Evolutionary conservation across 352 stramenopile species (phyloP).

Genomic region (Phytophthora aleatoria): DNA sequence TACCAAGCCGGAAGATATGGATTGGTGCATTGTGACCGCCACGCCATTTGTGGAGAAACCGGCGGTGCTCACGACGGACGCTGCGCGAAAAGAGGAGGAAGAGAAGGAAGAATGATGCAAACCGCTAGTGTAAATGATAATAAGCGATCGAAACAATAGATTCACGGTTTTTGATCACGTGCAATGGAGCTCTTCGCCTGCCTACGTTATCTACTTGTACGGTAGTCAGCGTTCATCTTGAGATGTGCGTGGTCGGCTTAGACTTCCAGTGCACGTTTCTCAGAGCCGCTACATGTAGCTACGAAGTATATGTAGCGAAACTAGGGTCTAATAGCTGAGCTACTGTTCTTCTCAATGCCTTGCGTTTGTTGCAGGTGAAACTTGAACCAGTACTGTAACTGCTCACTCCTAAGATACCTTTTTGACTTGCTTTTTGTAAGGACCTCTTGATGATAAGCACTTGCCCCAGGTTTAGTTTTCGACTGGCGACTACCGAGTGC

Average conservation of each 20-base stretch:
- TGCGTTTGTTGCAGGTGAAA: too few species aligned
- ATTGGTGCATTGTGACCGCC: slow-evolving; percentile 50
- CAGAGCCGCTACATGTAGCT: too few species aligned
- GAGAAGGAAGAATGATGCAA: not conserved
- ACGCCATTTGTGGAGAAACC: slow-evolving; percentile 44
- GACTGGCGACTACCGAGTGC: not conserved
- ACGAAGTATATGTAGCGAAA: too few species aligned
- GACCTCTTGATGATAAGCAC: not conserved
- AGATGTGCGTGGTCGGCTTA: too few species aligned
- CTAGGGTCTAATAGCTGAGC: too few species aligned
- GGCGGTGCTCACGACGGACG: slow-evolving; percentile 22
- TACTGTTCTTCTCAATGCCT: too few species aligned
- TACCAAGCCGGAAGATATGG: slow-evolving; percentile 33
- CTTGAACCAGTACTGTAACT: not conserved
- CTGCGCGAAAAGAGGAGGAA: slow-evolving; percentile 7
- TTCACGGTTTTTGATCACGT: not conserved
- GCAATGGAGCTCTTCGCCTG: too few species aligned
- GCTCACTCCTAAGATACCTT: not conserved
- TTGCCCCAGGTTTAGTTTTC: not conserved
- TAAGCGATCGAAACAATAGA: not conserved
- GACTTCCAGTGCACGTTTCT: too few species aligned
- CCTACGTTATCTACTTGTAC: too few species aligned
- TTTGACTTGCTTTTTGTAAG: slow-evolving; percentile 6
- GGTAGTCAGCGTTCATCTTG: too few species aligned
- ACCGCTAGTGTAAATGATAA: not conserved